A percentile compares a stretch with the other conserved stretches of the same genome.
phyloP scores from a whole-genome alignment of 2,329 filamentous ascomycete species.

The Scolecobasidium constrictum region DNA sequence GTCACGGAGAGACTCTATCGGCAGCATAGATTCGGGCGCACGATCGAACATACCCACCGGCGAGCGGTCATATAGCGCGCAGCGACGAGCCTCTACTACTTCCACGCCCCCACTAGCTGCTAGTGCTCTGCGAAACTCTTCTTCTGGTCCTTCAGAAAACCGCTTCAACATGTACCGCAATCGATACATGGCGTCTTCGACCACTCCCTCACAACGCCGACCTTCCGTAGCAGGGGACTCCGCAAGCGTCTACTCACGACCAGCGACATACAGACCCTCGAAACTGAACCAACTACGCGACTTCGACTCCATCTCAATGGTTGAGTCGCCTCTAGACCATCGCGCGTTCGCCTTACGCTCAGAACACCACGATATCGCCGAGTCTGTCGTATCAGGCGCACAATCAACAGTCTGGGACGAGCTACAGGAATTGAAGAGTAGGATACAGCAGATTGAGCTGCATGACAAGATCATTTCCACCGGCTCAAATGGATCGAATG shows the following conservation, averaged over 20 bases:
- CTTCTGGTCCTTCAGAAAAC: constrained; percentile 4
- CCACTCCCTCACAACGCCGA: constrained; percentile 17
- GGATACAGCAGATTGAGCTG: constrained; percentile 80
- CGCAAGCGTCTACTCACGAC: constrained; percentile 20
- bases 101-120: neutral
- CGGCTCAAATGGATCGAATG: constrained; percentile 58
- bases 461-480: constrained; percentile 80
- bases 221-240: constrained; percentile 21
- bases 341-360: neutral
- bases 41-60: neutral
- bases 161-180: constrained; percentile 9
- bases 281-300: constrained; percentile 25
- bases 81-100: constrained; percentile 6
- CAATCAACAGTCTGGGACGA: constrained; percentile 97
- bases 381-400: constrained; percentile 79
- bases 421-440: constrained; percentile 85
- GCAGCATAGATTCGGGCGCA: constrained; percentile 7
- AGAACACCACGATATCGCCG: constrained; percentile 31
- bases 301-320: constrained; percentile 18
- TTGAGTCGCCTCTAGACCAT: constrained; percentile 18
- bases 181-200: constrained; percentile 5
- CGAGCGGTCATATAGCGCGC: neutral
- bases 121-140: neutral
- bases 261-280: constrained; percentile 22
- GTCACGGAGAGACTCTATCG: constrained; percentile 7